Evolutionary conservation across 352 stramenopile species (phyloP).

Genomic region (Phytophthora vignae): DNA sequence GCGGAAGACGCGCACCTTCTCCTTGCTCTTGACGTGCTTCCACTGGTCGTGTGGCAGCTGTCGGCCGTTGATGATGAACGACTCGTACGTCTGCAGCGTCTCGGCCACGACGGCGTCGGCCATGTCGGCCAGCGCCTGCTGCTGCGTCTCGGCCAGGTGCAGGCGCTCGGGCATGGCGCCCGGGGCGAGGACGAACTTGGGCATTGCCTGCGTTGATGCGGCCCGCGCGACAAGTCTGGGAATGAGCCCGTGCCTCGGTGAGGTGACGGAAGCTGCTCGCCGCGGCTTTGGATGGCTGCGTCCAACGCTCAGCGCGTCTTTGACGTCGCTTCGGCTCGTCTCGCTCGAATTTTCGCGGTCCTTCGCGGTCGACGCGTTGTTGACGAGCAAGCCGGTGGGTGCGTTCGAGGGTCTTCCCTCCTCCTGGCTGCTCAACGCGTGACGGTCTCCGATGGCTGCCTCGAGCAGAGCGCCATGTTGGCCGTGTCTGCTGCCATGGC

Average conservation of each 20-base stretch:
- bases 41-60: slow-evolving; percentile 46
- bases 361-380: slow-evolving; percentile 23
- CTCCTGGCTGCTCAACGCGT: background rate
- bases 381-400: slow-evolving; percentile 5
- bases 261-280: slow-evolving; percentile 26
- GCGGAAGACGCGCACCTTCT: slow-evolving; percentile 61
- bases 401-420: background rate
- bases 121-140: slow-evolving; percentile 51
- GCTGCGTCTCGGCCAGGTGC: slow-evolving; percentile 28
- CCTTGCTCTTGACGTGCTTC: slow-evolving; percentile 60
- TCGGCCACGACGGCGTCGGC: slow-evolving; percentile 62
- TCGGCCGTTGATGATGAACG: slow-evolving; percentile 46
- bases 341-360: slow-evolving; percentile 1
- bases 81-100: slow-evolving; percentile 59
- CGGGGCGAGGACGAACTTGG: slow-evolving; percentile 14
- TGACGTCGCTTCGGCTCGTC: background rate
- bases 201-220: slow-evolving; percentile 13
- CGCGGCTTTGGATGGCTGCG: slow-evolving; percentile 22
- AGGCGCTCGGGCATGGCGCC: slow-evolving; percentile 28
- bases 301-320: slow-evolving; percentile 5
- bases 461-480: background rate
- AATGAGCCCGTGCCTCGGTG: slow-evolving; percentile 23
- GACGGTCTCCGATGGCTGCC: slow-evolving; percentile 1
- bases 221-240: slow-evolving; percentile 17
- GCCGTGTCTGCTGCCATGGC: background rate